These are phyloP conservation scores for Cyamopsis tetragonoloba DNA, from an alignment of 306 rosid species.

Conservation along the genomic window DNA sequence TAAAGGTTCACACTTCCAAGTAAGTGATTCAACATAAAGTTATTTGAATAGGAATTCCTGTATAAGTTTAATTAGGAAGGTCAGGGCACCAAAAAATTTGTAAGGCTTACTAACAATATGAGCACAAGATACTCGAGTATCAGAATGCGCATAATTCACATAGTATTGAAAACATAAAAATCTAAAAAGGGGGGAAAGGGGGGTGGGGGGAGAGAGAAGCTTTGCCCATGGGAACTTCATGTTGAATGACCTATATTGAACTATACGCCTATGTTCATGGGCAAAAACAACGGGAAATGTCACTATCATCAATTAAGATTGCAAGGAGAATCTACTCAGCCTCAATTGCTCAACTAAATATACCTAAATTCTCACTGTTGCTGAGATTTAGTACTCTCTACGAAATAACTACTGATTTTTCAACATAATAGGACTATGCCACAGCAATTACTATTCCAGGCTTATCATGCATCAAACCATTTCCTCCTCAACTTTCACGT, in stretches of 20 bases:
- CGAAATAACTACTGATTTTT: background rate
- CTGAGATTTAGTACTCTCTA: background rate
- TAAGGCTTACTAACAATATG: background rate
- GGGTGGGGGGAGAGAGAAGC: background rate
- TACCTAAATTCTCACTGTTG: background rate
- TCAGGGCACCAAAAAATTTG: background rate
- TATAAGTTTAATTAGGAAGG: background rate
- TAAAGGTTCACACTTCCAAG: conserved; percentile 1
- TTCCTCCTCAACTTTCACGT: background rate
- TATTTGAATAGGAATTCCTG: background rate
- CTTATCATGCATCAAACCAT: background rate
- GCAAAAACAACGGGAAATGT: background rate
- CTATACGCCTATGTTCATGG: background rate
- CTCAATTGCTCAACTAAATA: background rate
- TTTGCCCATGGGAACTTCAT: background rate
- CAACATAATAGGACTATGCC: background rate
- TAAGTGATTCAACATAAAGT: background rate
- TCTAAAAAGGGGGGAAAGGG: too few relatives aligned
- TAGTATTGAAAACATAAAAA: too few relatives aligned
- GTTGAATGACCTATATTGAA: background rate
- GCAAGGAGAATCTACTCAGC: background rate
- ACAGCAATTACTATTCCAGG: background rate
- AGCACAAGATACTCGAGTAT: background rate
- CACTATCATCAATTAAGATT: conserved; percentile 1
- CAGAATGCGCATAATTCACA: background rate